Evolutionary conservation across 192 early-diverging fungal species (phyloP).

Genomic region (Coemansia sp.): DNA sequence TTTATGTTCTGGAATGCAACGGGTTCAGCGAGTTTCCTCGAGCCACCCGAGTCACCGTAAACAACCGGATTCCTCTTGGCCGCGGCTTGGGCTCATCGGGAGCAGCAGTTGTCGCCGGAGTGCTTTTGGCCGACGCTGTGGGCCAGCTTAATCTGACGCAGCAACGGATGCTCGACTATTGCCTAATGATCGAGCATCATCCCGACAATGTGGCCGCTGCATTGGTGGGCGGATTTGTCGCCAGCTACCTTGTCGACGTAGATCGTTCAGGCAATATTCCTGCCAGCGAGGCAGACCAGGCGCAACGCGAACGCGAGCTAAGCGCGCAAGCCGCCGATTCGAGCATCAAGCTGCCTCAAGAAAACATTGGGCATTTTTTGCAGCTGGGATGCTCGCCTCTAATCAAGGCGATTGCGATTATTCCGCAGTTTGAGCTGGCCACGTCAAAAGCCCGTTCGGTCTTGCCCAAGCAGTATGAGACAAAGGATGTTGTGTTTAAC

Average conservation of each 20-base stretch:
- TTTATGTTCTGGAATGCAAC: constrained; percentile 78
- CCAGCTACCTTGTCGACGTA: constrained; percentile 71
- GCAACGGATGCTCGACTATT: constrained; percentile 87
- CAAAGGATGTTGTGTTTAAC: constrained; percentile 87
- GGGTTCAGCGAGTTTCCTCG: constrained; percentile 61
- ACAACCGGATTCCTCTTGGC: constrained; percentile 93
- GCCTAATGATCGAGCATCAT: constrained; percentile 90
- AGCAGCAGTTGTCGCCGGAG: constrained; percentile 92
- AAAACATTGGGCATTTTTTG: constrained; percentile 68
- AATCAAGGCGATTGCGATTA: constrained; percentile 72
- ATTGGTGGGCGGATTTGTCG: constrained; percentile 91
- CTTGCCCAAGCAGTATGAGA: constrained; percentile 72
- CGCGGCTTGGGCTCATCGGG: constrained; percentile 97
- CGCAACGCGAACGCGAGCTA: constrained; percentile 22
- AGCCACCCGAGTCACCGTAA: constrained; percentile 67
- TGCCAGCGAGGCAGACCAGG: constrained; percentile 12
- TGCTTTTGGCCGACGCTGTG: constrained; percentile 74
- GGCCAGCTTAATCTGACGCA: constrained; percentile 65
- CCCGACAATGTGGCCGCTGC: constrained; percentile 97
- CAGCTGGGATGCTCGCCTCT: constrained; percentile 64
- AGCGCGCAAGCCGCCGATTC: constrained; percentile 16
- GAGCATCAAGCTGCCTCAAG: constrained; percentile 50
- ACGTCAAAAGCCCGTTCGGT: constrained; percentile 89
- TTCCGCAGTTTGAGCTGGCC: constrained; percentile 90
- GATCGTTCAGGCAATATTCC: constrained; percentile 38